phyloP scores from a whole-genome alignment of 169 alveolate genomes.

The Babesia sp. region DNA sequence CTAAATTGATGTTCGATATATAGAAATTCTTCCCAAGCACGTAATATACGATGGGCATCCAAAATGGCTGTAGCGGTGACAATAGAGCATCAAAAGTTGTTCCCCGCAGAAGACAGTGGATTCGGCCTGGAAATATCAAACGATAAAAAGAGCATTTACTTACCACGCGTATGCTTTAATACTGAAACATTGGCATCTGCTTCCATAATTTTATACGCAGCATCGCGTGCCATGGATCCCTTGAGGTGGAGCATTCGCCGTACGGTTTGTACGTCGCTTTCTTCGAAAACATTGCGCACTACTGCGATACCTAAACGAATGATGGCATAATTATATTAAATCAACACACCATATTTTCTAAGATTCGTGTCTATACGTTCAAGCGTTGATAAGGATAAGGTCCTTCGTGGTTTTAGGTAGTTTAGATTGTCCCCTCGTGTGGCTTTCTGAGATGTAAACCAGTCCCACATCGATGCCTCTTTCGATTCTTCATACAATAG shows the following conservation, averaged over 20 bases:
- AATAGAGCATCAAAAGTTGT: conserved; percentile 34
- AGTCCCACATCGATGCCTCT: conserved; percentile 11
- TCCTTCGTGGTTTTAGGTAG: neutral
- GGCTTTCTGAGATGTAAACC: neutral
- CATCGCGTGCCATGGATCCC: conserved; percentile 51
- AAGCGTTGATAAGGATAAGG: neutral
- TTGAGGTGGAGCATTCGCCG: conserved; percentile 28
- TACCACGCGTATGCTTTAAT: conserved; percentile 57
- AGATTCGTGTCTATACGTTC: conserved; percentile 6
- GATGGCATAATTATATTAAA: too few species aligned
- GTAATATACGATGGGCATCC: conserved; percentile 62
- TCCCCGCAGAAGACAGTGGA: conserved; percentile 51
- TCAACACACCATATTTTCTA: conserved; percentile 11
- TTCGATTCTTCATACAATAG: neutral
- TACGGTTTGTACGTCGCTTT: conserved; percentile 21
- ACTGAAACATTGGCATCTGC: conserved; percentile 57
- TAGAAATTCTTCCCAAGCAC: conserved; percentile 22
- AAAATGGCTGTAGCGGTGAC: conserved; percentile 52
- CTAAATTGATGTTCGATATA: conserved; percentile 38
- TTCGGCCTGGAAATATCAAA: conserved; percentile 25
- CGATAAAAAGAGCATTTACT: neutral
- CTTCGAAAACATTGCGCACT: conserved; percentile 51
- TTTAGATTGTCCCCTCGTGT: neutral
- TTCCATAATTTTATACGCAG: conserved; percentile 41
- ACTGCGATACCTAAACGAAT: conserved; percentile 49